These are phyloP conservation scores for Leishmania tarentolae DNA, from an alignment of 208 protist genomes.

Conservation along the genomic window DNA sequence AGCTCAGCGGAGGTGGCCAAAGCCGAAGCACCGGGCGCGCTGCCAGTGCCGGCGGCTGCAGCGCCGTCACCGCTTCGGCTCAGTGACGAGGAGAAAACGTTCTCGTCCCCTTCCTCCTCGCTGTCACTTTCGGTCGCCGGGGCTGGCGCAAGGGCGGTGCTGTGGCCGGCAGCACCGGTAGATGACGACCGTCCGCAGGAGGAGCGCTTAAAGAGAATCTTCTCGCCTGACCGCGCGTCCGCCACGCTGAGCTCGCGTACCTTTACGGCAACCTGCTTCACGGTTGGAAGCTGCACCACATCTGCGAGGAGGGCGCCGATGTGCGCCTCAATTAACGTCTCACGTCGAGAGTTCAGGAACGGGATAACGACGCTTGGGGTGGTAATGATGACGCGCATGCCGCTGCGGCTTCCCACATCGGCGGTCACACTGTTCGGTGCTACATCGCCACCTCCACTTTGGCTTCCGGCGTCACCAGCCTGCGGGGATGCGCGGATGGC, in stretches of 20 bases:
- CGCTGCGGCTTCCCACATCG: not conserved
- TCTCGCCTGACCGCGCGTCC: constrained; percentile 58
- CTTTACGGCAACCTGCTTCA: constrained; percentile 53
- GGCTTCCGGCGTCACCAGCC: not conserved
- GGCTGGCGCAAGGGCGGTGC: constrained; percentile 8
- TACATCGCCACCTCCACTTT: not conserved
- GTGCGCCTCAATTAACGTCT: constrained; percentile 68
- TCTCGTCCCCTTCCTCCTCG: constrained; percentile 25
- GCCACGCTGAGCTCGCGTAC: constrained; percentile 67
- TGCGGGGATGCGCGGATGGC: not conserved
- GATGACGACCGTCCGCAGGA: not conserved
- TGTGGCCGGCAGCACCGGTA: too few species aligned
- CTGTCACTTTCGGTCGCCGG: constrained; percentile 12
- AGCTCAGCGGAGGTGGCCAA: not conserved
- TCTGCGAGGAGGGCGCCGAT: constrained; percentile 69
- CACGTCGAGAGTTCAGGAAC: constrained; percentile 62
- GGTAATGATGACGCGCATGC: constrained; percentile 64
- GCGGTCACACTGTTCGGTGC: not conserved
- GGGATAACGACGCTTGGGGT: constrained; percentile 76
- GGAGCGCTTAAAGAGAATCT: constrained; percentile 54
- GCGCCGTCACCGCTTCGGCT: constrained; percentile 12
- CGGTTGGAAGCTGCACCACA: constrained; percentile 41
- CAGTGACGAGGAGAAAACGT: constrained; percentile 15
- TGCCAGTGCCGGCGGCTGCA: not conserved
- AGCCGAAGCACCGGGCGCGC: not conserved